Evolutionary conservation across 202 grass and related monocot genomes (phyloP).

Genomic region (Zizania palustris): DNA sequence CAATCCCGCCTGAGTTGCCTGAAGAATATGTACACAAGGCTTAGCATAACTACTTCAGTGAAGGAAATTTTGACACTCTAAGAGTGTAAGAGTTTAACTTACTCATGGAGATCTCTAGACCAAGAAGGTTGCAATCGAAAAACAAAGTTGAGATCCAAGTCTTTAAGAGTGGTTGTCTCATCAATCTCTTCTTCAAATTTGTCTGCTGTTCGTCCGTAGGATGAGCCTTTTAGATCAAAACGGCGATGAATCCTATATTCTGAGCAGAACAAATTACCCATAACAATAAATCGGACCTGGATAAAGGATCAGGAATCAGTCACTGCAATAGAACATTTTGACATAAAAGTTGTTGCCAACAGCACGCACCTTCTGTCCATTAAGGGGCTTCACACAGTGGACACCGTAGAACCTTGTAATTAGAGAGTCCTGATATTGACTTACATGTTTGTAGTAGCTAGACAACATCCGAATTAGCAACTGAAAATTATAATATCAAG

Average conservation of each 20-base stretch:
- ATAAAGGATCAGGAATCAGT: constrained; percentile 29
- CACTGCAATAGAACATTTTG: constrained; percentile 6
- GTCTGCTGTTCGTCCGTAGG: constrained; percentile 80
- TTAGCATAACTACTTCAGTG: constrained; percentile 14
- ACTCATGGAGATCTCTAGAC: constrained; percentile 82
- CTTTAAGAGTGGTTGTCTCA: constrained; percentile 95
- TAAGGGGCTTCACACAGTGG: constrained; percentile 86
- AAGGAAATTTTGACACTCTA: neutral
- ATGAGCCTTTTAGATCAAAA: constrained; percentile 99
- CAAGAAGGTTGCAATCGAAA: constrained; percentile 78
- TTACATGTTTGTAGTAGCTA: constrained; percentile 79
- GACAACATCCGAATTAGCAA: constrained; percentile 85
- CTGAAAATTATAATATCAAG: constrained; percentile 47
- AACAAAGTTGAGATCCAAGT: constrained; percentile 95
- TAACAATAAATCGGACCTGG: constrained; percentile 92
- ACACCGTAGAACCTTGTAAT: constrained; percentile 96
- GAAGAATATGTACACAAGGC: constrained; percentile 20
- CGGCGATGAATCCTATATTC: constrained; percentile 89
- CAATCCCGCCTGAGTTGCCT: constrained; percentile 94
- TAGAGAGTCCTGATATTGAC: constrained; percentile 66
- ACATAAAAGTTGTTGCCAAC: constrained; percentile 6
- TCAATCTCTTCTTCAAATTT: constrained; percentile 96
- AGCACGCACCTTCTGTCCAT: constrained; percentile 71
- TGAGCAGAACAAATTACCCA: constrained; percentile 98
- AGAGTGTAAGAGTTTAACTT: constrained; percentile 48